Evolutionary conservation across 2,329 filamentous ascomycete species (phyloP).

Genomic region (Neopestalotiopsis rosae): DNA sequence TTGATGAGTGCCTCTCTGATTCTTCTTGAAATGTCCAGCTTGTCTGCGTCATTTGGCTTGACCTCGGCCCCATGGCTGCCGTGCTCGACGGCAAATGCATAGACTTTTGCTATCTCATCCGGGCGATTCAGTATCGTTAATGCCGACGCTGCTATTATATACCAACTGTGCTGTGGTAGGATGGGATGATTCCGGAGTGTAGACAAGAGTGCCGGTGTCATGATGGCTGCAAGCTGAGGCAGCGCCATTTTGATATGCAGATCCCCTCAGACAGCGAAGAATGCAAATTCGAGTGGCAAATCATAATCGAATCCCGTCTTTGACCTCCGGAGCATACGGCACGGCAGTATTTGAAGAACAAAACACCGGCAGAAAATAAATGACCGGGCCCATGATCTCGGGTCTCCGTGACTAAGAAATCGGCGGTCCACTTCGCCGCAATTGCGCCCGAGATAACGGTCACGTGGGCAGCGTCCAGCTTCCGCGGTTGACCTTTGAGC

Average conservation of each 20-base stretch:
- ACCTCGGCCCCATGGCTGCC: slow-evolving; percentile 28
- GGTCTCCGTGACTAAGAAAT: background rate
- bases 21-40: slow-evolving; percentile 48
- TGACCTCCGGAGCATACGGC: background rate
- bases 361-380: background rate
- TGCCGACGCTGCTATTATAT: slow-evolving; percentile 51
- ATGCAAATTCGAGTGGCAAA: background rate
- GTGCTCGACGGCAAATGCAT: slow-evolving; percentile 45
- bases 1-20: slow-evolving; percentile 57
- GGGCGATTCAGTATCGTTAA: slow-evolving; percentile 54
- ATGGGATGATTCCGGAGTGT: slow-evolving; percentile 45
- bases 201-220: slow-evolving; percentile 48
- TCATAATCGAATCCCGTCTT: background rate
- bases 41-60: slow-evolving; percentile 39
- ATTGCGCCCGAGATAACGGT: background rate
- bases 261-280: background rate
- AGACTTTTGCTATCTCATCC: slow-evolving; percentile 51
- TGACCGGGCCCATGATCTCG: background rate
- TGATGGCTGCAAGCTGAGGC: slow-evolving; percentile 26
- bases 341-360: background rate
- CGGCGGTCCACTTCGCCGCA: slow-evolving; percentile 12
- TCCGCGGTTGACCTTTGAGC: background rate
- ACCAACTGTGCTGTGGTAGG: slow-evolving; percentile 53
- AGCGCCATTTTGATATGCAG: background rate
- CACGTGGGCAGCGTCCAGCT: slow-evolving; percentile 5